Evolutionary conservation across 352 stramenopile genomes (phyloP), one percentile per base, ranked within the genome.

Genomic region (Phytophthora chlamydospora): DNA sequence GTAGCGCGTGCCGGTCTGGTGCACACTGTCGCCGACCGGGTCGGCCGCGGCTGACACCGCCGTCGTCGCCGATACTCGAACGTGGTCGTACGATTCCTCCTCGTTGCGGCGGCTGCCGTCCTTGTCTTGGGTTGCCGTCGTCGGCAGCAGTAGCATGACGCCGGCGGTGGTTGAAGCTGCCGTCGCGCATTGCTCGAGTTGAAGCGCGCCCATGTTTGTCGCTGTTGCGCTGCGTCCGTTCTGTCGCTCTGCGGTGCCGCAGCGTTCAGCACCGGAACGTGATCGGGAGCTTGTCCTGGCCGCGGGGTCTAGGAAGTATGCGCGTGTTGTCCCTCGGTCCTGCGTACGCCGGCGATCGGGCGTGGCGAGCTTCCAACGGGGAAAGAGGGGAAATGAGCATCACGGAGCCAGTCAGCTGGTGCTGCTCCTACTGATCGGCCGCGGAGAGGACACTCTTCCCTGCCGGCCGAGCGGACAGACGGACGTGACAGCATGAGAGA

Each of bases 1-100:
- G 54, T 89, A 91, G 11, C 60, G 55, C 3, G 76, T 81, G 11
- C 83, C 83, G 16, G 66, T 88, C 40, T 91, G 83, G 57, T 85
- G 76, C 19, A 86, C 65, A 41, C 62, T 75, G 55, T 85, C 75
- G 34, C 57, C 62, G 35, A 27, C 32, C 14, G 50, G 51, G 13
- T 71, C 17, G 14, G n/a, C 17, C 9, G 44, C 41, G 12, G 40
- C 17, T 27, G 14, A 13, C 24, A n/a, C n/a, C 19, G 21, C 62
- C 39, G 41, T 21, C 13, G 19, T 50, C 39, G 21, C 35, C 21
- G 19, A 19, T 12, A 11, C 13, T 39, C 14, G 27, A 27, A 14
- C 6, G 6, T 39, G 11, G 19, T 52, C 19, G n/a, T 11, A n/a
- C 4, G 11, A 51, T 12, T 14, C 35, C 27, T 39, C 27, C 6